A percentile compares a stretch with the other conserved stretches of the same genome.
phyloP scores from a whole-genome alignment of 2,329 filamentous ascomycete species.

The Fusarium sp. region DNA sequence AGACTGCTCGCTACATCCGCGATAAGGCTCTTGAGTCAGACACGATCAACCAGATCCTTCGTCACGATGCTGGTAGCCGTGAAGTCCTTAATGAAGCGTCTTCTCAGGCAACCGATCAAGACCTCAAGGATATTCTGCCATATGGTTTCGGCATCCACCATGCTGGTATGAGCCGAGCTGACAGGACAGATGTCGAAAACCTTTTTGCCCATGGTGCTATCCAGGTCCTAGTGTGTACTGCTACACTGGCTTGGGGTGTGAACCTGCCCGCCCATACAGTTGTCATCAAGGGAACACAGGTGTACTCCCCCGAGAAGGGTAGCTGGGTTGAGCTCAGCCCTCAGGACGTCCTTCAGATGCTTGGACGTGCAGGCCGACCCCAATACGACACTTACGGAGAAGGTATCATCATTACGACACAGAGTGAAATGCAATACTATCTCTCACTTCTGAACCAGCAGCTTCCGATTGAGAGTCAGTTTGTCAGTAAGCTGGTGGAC shows the following conservation, averaged over 20 bases:
- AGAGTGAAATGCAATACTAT: slow-evolving; percentile 96
- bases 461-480: slow-evolving; percentile 95
- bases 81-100: slow-evolving; percentile 89
- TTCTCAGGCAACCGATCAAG: slow-evolving; percentile 81
- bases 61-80: slow-evolving; percentile 89
- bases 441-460: slow-evolving; percentile 97
- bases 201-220: slow-evolving; percentile 91
- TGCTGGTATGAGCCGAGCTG: slow-evolving; percentile 94
- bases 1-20: slow-evolving; percentile 94
- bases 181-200: slow-evolving; percentile 94
- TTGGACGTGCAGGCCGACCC: slow-evolving; percentile 93
- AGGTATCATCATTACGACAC: slow-evolving; percentile 97
- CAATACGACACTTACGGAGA: slow-evolving; percentile 98
- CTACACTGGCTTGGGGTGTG: slow-evolving; percentile 98
- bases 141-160: slow-evolving; percentile 99
- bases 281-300: slow-evolving; percentile 97
- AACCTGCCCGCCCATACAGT: slow-evolving; percentile 98
- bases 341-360: slow-evolving; percentile 98
- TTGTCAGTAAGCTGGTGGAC: slow-evolving; percentile 91
- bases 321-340: slow-evolving; percentile 98
- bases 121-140: slow-evolving; percentile 92
- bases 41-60: slow-evolving; percentile 94
- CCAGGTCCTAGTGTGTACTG: slow-evolving; percentile 95
- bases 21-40: slow-evolving; percentile 98
- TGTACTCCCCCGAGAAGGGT: slow-evolving; percentile 98